phyloP scores from a whole-genome alignment of 169 alveolate species.

The Plasmodium falciparum region DNA sequence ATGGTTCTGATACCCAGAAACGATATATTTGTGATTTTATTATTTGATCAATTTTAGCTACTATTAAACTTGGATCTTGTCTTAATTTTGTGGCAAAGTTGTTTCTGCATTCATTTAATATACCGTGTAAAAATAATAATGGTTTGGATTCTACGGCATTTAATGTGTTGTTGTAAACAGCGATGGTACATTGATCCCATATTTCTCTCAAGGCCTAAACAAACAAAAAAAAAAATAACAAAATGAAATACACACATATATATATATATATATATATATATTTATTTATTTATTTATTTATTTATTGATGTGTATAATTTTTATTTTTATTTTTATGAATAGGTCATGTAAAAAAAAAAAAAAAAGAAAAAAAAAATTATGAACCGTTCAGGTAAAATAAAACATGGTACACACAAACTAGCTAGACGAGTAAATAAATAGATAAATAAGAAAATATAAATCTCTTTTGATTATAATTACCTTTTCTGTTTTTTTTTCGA shows the following conservation, averaged over 20 bases:
- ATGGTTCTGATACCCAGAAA: slow-evolving; percentile 74
- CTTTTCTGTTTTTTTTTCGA: slow-evolving; percentile 52
- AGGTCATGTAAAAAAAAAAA: slow-evolving; percentile 6
- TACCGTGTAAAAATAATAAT: slow-evolving; percentile 65
- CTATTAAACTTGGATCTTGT: slow-evolving; percentile 77
- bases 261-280: not conserved
- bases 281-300: too few relatives aligned
- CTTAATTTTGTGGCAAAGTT: slow-evolving; percentile 69
- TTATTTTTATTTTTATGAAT: not conserved
- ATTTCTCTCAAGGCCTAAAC: slow-evolving; percentile 58
- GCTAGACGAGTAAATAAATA: not conserved
- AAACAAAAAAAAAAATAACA: slow-evolving; percentile 25
- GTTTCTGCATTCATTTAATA: slow-evolving; percentile 60
- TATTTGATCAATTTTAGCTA: slow-evolving; percentile 76
- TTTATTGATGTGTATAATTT: too few relatives aligned
- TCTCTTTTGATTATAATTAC: not conserved
- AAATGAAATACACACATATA: not conserved
- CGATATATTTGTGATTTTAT: slow-evolving; percentile 70
- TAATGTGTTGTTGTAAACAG: slow-evolving; percentile 74
- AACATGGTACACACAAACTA: not conserved
- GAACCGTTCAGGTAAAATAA: not conserved
- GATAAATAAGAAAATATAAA: not conserved
- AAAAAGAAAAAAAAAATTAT: slow-evolving; percentile 1
- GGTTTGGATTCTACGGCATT: slow-evolving; percentile 73
- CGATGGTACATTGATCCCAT: slow-evolving; percentile 76